Evolutionary conservation across 2,329 filamentous ascomycete genomes (phyloP).

Genomic region (Plenodomus lindquistii): DNA sequence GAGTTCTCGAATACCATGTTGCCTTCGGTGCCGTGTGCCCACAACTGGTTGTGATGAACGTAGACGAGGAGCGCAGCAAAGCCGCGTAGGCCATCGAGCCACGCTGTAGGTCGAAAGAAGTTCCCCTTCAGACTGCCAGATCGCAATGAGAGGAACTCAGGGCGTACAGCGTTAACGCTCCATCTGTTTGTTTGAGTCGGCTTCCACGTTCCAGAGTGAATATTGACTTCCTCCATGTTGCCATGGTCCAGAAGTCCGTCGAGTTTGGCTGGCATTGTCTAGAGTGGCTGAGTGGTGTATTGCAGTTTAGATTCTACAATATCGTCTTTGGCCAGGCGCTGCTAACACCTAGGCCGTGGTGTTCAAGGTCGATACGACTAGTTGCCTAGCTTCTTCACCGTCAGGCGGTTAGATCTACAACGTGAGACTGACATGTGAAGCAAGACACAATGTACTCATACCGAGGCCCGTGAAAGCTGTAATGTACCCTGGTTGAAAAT

Average conservation of each 20-base stretch:
- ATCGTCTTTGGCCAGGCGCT: no score
- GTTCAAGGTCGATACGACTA: no score
- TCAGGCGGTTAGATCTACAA: no score
- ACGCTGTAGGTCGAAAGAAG: conserved; percentile 33
- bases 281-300: not conserved
- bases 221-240: conserved; percentile 27
- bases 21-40: conserved; percentile 54
- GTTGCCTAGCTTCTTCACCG: no score
- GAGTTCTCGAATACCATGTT: conserved; percentile 49
- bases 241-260: conserved; percentile 34
- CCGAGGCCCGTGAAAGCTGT: not conserved
- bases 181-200: conserved; percentile 29
- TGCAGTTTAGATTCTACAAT: not conserved
- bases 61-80: conserved; percentile 71
- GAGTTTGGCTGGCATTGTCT: conserved; percentile 33
- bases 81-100: conserved; percentile 66
- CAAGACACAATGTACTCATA: not conserved
- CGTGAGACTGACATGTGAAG: not conserved
- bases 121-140: conserved; percentile 22
- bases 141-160: conserved; percentile 33
- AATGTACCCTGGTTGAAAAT: not conserved
- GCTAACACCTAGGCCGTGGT: no score
- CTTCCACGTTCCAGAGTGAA: conserved; percentile 32
- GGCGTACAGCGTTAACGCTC: conserved; percentile 37
- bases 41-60: conserved; percentile 56